A percentile compares a stretch with the other conserved stretches of the same genome.
Evolutionary conservation across 2,329 filamentous ascomycete genomes (phyloP).

Genomic region (Colletotrichum spaethianum): DNA sequence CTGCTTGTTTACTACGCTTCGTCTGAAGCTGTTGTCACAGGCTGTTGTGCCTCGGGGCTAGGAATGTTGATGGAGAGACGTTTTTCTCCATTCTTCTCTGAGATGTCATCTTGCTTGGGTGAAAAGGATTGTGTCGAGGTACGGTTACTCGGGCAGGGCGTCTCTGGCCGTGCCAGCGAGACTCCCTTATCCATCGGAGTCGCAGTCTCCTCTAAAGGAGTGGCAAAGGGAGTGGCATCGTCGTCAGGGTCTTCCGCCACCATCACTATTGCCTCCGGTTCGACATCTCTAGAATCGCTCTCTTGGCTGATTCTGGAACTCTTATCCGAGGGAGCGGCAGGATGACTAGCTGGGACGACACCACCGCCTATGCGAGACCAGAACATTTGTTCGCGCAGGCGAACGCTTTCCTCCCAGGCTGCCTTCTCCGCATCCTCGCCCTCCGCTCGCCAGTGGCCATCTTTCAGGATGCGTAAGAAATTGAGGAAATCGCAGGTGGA

Average conservation of each 20-base stretch:
- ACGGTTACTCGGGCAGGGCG: constrained; percentile 17
- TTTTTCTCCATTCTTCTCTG: constrained; percentile 23
- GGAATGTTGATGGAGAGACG: constrained; percentile 29
- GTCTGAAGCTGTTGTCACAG: not conserved
- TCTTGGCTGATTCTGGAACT: constrained; percentile 42
- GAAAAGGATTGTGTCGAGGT: constrained; percentile 21
- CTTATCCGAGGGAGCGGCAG: constrained; percentile 40
- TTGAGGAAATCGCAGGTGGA: constrained; percentile 94
- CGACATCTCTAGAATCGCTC: constrained; percentile 1
- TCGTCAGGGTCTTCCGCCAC: not conserved
- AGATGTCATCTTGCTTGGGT: not conserved
- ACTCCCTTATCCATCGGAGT: not conserved
- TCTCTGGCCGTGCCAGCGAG: constrained; percentile 20
- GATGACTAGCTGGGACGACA: constrained; percentile 76
- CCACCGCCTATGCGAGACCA: constrained; percentile 95
- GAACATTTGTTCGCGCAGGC: constrained; percentile 94
- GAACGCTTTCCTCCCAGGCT: constrained; percentile 95
- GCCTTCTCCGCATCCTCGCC: constrained; percentile 87
- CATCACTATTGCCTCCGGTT: not conserved
- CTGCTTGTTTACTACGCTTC: not conserved
- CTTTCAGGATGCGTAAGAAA: constrained; percentile 91
- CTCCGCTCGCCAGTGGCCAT: constrained; percentile 90
- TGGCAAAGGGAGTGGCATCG: constrained; percentile 1
- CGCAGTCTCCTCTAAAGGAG: constrained; percentile 5
- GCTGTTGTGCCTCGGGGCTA: not conserved